Evolutionary conservation across 169 alveolate species (phyloP), one percentile per base, ranked within the genome.

Genomic region (Miamiensis avidus): DNA sequence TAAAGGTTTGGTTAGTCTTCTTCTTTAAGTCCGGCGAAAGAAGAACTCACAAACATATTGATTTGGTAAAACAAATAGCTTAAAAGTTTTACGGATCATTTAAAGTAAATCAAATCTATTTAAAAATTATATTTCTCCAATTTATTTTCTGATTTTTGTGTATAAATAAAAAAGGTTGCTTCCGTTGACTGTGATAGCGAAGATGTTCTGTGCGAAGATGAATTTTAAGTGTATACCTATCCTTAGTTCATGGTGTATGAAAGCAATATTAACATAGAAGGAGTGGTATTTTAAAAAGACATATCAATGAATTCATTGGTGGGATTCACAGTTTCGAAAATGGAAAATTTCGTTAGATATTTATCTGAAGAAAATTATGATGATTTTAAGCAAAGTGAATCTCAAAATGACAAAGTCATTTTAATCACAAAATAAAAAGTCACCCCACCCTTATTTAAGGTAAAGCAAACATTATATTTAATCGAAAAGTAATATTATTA

Each of bases 181-280:
- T 93, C 94, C 65, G 77, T 93, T 20, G 94, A 93, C 76, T 93
- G 96, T 83, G 83, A 87, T 29, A 91, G 89, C 34, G 96, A 94
- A 72, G 96, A 93, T 73, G 97, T 89, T 34, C 83, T 93, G 73
- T 95, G 98, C 79, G 96, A 93, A 82, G 95, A 92, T 79, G 98
- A 95, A 86, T 92, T 93, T 81, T 86, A 88, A 30, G 95, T 93
- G 4, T 91, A 78, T 82, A 84, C 89, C 6, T 81, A 87, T 74
- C 97, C 96, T 1, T 86, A 83, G 69, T 81, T 95, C n/a, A 29
- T 87, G 31, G 89, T 89, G 31, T 95, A 87, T 89, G 90, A 93
- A 75, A 95, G 93, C 28, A 88, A 89, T 69, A 89, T 84, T 74
- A 81, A 85, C 31, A 93, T 88, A n/a, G 93, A 87, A 49, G 95